Percentiles rank a stretch among this genome's conserved stretches.
These are phyloP conservation scores for Hypoxylon sp. DNA, from an alignment of 2,329 filamentous ascomycete species.

Conservation along the genomic window DNA sequence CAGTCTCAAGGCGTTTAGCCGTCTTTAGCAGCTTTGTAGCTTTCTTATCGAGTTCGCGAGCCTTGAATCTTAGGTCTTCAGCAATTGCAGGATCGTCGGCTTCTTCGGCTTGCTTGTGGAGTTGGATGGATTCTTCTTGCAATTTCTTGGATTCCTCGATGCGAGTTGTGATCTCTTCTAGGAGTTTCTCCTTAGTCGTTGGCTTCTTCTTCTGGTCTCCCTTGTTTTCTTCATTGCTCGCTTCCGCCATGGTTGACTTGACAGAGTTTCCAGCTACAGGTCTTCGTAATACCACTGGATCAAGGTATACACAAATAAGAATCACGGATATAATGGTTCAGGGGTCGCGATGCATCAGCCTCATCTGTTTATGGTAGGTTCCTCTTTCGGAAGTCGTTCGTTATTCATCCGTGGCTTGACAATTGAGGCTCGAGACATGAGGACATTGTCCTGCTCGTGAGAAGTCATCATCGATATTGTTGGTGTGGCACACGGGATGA, in stretches of 20 bases:
- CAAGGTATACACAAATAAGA: no score
- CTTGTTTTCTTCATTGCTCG: constrained; percentile 22
- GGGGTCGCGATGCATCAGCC: constrained; percentile 29
- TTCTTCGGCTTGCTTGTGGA: constrained; percentile 51
- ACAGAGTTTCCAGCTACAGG: background rate
- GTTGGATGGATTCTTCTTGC: constrained; percentile 50
- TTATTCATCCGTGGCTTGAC: constrained; percentile 43
- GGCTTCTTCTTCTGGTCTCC: constrained; percentile 39
- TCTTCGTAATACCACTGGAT: no score
- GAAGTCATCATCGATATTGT: constrained; percentile 1
- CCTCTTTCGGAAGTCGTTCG: constrained; percentile 37
- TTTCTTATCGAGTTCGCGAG: constrained; percentile 52
- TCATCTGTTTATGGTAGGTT: constrained; percentile 37
- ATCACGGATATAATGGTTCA: constrained; percentile 1
- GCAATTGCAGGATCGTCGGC: constrained; percentile 49
- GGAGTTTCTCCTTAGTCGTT: constrained; percentile 53
- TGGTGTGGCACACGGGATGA: constrained; percentile 24
- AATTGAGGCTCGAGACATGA: constrained; percentile 35
- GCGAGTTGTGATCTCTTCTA: constrained; percentile 52
- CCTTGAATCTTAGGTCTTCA: constrained; percentile 51
- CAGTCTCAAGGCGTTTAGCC: constrained; percentile 53
- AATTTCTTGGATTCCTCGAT: constrained; percentile 53
- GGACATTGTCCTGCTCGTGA: constrained; percentile 1
- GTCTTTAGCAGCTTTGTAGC: constrained; percentile 53
- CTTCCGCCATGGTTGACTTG: constrained; percentile 38